Evolutionary conservation across 1,139 yeast species (phyloP).

Genomic region (Candida smagusa): DNA sequence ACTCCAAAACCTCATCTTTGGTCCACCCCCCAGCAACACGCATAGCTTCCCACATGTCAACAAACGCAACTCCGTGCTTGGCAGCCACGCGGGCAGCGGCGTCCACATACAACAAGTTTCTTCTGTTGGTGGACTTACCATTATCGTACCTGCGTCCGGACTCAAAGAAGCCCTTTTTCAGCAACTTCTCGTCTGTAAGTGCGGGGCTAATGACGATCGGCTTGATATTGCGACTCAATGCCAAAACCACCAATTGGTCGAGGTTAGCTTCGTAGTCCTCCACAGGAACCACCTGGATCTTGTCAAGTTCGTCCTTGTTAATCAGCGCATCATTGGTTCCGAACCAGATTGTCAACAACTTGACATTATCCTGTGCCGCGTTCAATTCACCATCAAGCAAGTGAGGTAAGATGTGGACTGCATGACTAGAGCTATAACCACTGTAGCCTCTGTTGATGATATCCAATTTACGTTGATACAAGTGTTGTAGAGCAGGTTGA

Average conservation of each 20-base stretch:
- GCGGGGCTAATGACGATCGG: conserved; percentile 65
- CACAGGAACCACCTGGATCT: conserved; percentile 53
- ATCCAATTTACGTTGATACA: conserved; percentile 52
- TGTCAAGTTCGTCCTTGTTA: conserved; percentile 16
- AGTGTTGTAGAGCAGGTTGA: conserved; percentile 49
- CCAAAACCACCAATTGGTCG: conserved; percentile 33
- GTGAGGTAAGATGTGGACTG: conserved; percentile 41
- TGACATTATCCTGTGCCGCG: conserved; percentile 21
- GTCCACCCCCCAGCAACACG: conserved; percentile 18
- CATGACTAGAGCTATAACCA: conserved; percentile 61
- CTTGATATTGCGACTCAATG: conserved; percentile 39
- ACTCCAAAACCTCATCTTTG: conserved; percentile 11
- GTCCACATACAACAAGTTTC: conserved; percentile 47
- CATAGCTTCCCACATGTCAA: conserved; percentile 52
- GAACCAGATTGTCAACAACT: conserved; percentile 57
- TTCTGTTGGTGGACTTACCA: conserved; percentile 20
- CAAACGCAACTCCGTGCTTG: conserved; percentile 45
- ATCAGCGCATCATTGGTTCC: conserved; percentile 73
- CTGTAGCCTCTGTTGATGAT: conserved; percentile 58
- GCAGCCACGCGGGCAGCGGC: conserved; percentile 46
- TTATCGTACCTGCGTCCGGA: conserved; percentile 7
- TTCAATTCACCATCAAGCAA: conserved; percentile 43
- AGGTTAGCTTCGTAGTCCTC: conserved; percentile 49
- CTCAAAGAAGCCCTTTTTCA: neutral
- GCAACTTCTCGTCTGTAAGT: conserved; percentile 39